phyloP scores from a whole-genome alignment of 805 yeast genomes.

The Komagataella ulmi region DNA sequence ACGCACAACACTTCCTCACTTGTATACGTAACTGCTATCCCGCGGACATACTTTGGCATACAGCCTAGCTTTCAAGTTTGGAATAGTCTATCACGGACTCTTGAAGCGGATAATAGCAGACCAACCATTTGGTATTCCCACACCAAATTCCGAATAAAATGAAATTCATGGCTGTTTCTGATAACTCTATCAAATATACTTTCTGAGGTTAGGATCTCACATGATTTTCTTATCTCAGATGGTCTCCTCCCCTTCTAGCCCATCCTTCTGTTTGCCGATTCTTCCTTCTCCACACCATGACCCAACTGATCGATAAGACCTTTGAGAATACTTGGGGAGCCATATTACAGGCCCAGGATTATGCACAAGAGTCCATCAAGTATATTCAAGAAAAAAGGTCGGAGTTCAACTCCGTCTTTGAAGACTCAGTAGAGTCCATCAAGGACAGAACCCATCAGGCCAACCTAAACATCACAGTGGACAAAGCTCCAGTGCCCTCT shows the following conservation, averaged over 20 bases:
- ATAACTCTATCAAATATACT: not conserved
- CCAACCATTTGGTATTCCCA: not conserved
- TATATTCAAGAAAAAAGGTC: not conserved
- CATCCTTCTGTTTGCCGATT: not conserved
- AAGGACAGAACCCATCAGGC: too few relatives aligned
- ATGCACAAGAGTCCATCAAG: not conserved
- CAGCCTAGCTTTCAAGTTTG: too few relatives aligned
- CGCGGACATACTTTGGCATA: too few relatives aligned
- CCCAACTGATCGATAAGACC: not conserved
- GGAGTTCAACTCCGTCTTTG: not conserved
- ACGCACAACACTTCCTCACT: too few relatives aligned
- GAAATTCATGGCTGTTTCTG: not conserved
- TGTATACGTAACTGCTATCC: too few relatives aligned
- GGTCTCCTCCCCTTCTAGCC: not conserved
- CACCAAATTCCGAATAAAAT: not conserved
- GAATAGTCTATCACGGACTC: too few relatives aligned
- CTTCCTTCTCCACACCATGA: not conserved
- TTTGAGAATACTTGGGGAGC: not conserved
- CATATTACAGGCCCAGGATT: not conserved
- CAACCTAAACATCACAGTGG: not conserved
- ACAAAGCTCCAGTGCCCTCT: not conserved
- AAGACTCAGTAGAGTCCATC: constrained; percentile 1
- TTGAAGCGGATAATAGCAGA: too few relatives aligned
- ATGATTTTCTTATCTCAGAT: not conserved
- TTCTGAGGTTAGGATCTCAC: not conserved